A percentile compares a stretch with the other conserved stretches of the same genome.
Evolutionary conservation across 2,329 filamentous ascomycete genomes (phyloP).

Genomic region (Fonsecaea monophora): DNA sequence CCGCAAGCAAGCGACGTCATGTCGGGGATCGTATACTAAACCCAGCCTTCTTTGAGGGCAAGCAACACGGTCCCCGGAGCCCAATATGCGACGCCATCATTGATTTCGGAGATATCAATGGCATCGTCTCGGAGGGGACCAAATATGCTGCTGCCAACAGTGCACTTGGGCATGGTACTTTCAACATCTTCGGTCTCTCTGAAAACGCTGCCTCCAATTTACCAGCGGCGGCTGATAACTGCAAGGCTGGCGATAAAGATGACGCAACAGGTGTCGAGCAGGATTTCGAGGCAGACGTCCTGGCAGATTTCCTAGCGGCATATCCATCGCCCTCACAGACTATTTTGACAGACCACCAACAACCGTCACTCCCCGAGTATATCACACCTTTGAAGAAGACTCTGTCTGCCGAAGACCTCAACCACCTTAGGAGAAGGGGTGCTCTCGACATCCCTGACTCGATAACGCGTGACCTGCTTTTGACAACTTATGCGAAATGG

Average conservation of each 20-base stretch:
- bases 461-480: slow-evolving; percentile 75
- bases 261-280: too few relatives aligned
- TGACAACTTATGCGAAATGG: slow-evolving; percentile 83
- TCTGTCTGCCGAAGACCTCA: slow-evolving; percentile 79
- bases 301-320: slow-evolving; percentile 52
- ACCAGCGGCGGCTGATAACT: not conserved
- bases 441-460: slow-evolving; percentile 76
- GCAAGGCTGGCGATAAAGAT: slow-evolving; percentile 47
- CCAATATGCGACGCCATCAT: slow-evolving; percentile 34
- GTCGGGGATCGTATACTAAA: slow-evolving; percentile 36
- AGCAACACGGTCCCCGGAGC: slow-evolving; percentile 18
- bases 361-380: slow-evolving; percentile 66
- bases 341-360: slow-evolving; percentile 57
- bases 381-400: slow-evolving; percentile 79
- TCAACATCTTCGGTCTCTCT: slow-evolving; percentile 20
- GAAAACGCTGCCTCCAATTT: not conserved
- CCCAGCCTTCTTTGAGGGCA: slow-evolving; percentile 24
- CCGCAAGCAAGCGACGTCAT: slow-evolving; percentile 78
- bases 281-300: slow-evolving; percentile 47
- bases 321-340: slow-evolving; percentile 51
- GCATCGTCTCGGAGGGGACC: not conserved
- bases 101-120: slow-evolving; percentile 29
- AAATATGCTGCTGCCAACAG: not conserved
- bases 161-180: not conserved
- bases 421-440: slow-evolving; percentile 82